Base-by-base conservation (phyloP, 2,329 filamentous ascomycete genomes). In the Colletotrichum brevisporum region DNA sequence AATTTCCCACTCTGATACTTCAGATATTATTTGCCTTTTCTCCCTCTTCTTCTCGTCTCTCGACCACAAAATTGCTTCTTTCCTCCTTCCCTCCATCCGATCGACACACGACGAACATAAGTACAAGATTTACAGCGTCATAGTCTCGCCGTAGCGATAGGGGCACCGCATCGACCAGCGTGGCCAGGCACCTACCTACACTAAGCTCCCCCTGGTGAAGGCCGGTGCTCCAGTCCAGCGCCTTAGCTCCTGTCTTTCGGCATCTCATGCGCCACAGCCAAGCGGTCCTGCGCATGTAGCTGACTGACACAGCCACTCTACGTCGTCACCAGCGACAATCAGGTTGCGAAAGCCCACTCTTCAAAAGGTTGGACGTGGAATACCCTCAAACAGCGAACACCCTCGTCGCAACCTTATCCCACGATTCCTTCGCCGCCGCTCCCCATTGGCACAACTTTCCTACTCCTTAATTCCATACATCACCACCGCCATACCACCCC, bases 301-400 rank as follows among this genome's bases (percentile, higher is more conserved):
- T 63, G 65, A 63, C 63, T 31, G 67, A 63, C 74, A 74, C 73
- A 75, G 74, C 74, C 74, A 75, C 74, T 21, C 72, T 74, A 76
- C 74, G 74, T 79, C 77, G 77, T 79, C 77, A 79, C 78, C 74
- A 71, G 63, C 67, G 63, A 67, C 67, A 70, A 70, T 63, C 67
- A 70, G 67, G 63, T 70, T 70, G 67, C 63, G 67, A 63, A 63
- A 70, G 63, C 63, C 67, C 57, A 70, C 67, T 57, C 69, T 57
- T 71, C 66, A 70, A 51, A 70, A 71, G 62, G 69, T 67, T 63
- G 61, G 62, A 66, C 62, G 50, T 60, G 43, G 69, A 71, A 71
- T 70, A 66, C 67, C 67, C 56, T 71, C 69, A 63, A 43, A 58
- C 67, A 57, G 48, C 69, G 51, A 53, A 55, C 36, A 58, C 67